phyloP scores from a whole-genome alignment of 768 basidiomycete genomes.

The Tulasnella sp. region DNA sequence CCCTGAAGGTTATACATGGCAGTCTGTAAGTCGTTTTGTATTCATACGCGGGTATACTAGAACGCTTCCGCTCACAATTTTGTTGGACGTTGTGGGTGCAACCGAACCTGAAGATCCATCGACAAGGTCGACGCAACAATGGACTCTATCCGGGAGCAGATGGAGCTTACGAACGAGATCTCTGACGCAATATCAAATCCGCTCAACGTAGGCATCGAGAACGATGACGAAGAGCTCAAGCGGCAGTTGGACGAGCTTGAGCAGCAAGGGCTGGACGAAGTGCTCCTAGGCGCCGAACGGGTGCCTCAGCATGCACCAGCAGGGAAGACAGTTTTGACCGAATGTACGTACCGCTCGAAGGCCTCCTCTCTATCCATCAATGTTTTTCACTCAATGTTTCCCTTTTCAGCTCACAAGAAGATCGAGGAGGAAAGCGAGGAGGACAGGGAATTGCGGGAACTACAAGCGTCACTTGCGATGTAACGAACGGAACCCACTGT shows the following conservation, averaged over 20 bases:
- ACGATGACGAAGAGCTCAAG: constrained; percentile 73
- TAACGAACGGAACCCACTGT: constrained; percentile 26
- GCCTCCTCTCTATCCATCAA: not conserved
- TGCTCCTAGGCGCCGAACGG: constrained; percentile 75
- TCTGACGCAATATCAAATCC: constrained; percentile 77
- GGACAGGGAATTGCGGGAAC: constrained; percentile 73
- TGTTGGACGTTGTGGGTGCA: too few species aligned
- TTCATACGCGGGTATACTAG: not conserved
- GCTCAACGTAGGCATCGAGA: constrained; percentile 37
- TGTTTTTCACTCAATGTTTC: not conserved
- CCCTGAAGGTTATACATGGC: constrained; percentile 79
- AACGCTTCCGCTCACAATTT: too few species aligned
- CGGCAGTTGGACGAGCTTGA: constrained; percentile 78
- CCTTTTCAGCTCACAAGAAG: constrained; percentile 25
- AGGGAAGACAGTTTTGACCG: constrained; percentile 31
- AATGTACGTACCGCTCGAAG: constrained; percentile 34
- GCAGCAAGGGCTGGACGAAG: constrained; percentile 75
- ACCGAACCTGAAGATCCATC: constrained; percentile 62
- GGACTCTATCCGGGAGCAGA: constrained; percentile 77
- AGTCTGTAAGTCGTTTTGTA: constrained; percentile 53
- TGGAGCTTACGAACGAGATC: constrained; percentile 87
- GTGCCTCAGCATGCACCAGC: constrained; percentile 79
- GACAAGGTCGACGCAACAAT: constrained; percentile 87
- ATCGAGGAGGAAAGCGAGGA: constrained; percentile 73
- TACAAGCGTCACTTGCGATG: constrained; percentile 84